Evolutionary conservation across 108 stramenopile genomes (phyloP), one percentile per base, ranked within the genome.

Genomic region (Poteriospumella lacustris): DNA sequence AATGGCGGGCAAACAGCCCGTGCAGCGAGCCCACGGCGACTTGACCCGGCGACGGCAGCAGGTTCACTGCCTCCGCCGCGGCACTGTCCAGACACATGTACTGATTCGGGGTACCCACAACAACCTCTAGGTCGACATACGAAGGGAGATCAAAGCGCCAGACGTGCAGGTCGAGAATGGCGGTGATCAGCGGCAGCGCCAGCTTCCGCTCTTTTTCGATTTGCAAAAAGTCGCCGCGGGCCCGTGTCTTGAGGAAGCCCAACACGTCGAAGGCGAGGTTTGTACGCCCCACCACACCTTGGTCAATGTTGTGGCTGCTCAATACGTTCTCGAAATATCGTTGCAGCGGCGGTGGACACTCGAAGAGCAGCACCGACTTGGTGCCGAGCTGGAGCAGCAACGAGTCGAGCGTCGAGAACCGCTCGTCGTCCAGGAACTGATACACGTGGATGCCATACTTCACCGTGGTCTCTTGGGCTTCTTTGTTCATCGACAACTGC

Each of bases 71-170:
- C 24, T 56, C 47, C 15, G 5, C 12, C n/a, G 70, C 70, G 5
- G 70, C 70, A 56, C 70, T 73, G 70, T 73, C 70, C 12, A 73
- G 47, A 5, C 70, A 31, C 70, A 73, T 73, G 42, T 73, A 56
- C 44, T 34, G 3, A 56, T 15, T 42, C 29, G 36, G 41, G 9
- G 70, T 33, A 15, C 12, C 70, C 26, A 73, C 9, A 5, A 28
- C 3, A 29, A 73, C 31, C 26, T 44, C 43, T 5, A 52, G 31
- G 15, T n/a, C n/a, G n/a, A n/a, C n/a, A n/a, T n/a, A n/a, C n/a
- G n/a, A n/a, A n/a, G n/a, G n/a, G n/a, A n/a, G n/a, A n/a, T n/a
- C n/a, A n/a, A n/a, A n/a, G n/a, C n/a, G n/a, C n/a, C n/a, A n/a
- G n/a, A n/a, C n/a, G n/a, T n/a, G n/a, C n/a, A n/a, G n/a, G n/a